Conservation (phyloP, 768 basidiomycete species). For the Leccinum subgranulosum region DNA sequence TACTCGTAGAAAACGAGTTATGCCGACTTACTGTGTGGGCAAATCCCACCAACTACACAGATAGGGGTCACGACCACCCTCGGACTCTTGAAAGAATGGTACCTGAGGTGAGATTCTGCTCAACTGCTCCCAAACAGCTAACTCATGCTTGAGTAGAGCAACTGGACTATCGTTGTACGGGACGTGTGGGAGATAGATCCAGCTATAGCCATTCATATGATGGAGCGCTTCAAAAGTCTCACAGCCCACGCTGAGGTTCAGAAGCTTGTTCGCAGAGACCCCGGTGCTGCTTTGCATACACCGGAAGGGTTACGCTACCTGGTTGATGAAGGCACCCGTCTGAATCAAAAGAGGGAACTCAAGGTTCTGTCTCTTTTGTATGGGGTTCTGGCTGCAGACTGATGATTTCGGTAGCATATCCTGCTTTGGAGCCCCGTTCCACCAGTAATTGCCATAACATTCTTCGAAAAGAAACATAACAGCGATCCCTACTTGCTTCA, state of each 20-base stretch:
- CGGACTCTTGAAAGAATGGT: conserved; percentile 56
- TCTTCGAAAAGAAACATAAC: conserved; percentile 82
- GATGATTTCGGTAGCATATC: conserved; percentile 57
- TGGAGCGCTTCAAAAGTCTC: conserved; percentile 82
- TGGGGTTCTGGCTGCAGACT: not conserved
- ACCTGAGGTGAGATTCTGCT: conserved; percentile 48
- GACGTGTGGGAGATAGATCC: conserved; percentile 83
- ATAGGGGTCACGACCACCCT: conserved; percentile 60
- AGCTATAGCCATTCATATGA: conserved; percentile 75
- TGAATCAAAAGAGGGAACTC: conserved; percentile 58
- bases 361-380: conserved; percentile 49
- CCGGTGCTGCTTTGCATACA: conserved; percentile 63
- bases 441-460: conserved; percentile 74
- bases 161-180: conserved; percentile 67
- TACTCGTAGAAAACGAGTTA: conserved; percentile 91
- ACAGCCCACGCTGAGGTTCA: conserved; percentile 69
- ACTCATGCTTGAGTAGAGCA: conserved; percentile 35
- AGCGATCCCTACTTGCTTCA: conserved; percentile 86
- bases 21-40: conserved; percentile 83
- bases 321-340: conserved; percentile 67
- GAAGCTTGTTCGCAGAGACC: conserved; percentile 69
- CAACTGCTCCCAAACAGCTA: not conserved
- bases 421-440: conserved; percentile 88
- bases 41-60: conserved; percentile 78
- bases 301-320: conserved; percentile 82